Percentiles rank a stretch among this genome's conserved stretches.
These are phyloP conservation scores for Fusarium globosum DNA, from an alignment of 2,329 filamentous ascomycete genomes.

Conservation along the genomic window DNA sequence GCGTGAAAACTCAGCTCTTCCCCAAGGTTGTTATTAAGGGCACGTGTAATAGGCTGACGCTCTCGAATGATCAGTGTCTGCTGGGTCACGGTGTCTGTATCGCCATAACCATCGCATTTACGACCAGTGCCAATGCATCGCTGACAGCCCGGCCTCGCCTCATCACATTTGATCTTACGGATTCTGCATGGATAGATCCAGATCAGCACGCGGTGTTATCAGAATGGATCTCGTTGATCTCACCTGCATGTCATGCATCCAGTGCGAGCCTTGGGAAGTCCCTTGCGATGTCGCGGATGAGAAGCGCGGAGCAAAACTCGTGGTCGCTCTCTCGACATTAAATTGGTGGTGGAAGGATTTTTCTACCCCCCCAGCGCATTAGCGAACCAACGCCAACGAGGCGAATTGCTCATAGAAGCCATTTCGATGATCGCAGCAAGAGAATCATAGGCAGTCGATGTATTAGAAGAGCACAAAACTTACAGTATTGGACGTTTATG, in stretches of 20 bases:
- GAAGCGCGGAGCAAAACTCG: not conserved
- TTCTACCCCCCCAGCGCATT: not conserved
- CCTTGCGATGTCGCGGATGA: not conserved
- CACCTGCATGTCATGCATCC: slow-evolving; percentile 20
- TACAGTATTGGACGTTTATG: not conserved
- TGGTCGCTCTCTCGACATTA: not conserved
- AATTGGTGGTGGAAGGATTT: not conserved
- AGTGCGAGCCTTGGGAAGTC: not conserved
- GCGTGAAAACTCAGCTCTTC: not conserved
- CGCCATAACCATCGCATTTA: slow-evolving; percentile 6
- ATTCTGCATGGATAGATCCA: not conserved
- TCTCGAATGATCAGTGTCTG: not conserved
- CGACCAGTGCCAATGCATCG: slow-evolving; percentile 10
- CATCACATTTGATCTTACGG: slow-evolving; percentile 20
- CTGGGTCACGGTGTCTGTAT: not conserved
- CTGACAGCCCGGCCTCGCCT: slow-evolving; percentile 6
- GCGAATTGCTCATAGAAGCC: rapidly evolving
- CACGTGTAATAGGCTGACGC: not conserved
- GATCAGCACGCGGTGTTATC: not conserved
- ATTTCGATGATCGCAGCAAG: not conserved
- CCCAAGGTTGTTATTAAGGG: not conserved
- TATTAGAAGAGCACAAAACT: rapidly evolving
- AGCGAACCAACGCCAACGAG: not conserved
- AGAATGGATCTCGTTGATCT: not conserved
- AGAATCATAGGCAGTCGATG: no score